Conservation (phyloP, 208 protist species). For the Tritrichomonas musculus region DNA sequence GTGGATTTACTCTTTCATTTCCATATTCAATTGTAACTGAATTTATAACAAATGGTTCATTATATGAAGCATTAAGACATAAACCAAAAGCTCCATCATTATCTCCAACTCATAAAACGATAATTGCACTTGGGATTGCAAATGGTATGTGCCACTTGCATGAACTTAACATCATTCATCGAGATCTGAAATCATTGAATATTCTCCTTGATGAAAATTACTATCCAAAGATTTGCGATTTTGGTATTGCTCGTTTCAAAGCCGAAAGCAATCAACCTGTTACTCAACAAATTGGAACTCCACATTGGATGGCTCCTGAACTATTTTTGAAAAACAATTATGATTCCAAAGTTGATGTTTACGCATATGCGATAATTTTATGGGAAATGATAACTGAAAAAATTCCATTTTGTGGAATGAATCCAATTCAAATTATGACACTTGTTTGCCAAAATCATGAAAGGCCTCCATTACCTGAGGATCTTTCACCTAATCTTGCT, state of each 20-base stretch:
- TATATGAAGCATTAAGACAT: not conserved
- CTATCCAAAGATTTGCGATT: not conserved
- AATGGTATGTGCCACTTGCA: not conserved
- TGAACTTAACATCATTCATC: not conserved
- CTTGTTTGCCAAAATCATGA: not conserved
- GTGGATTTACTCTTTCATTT: not conserved
- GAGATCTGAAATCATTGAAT: constrained; percentile 26
- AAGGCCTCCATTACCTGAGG: not conserved
- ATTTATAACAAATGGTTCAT: not conserved
- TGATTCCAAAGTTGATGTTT: constrained; percentile 12
- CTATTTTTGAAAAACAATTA: not conserved
- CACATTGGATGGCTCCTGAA: constrained; percentile 37
- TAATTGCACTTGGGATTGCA: not conserved
- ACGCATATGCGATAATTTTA: not conserved
- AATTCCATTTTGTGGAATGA: not conserved
- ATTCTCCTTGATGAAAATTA: constrained; percentile 19
- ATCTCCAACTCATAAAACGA: not conserved
- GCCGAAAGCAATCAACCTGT: not conserved
- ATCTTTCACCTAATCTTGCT: not conserved
- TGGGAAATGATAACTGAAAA: not conserved
- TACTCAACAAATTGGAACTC: not conserved
- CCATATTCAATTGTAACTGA: not conserved
- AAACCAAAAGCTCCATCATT: not conserved
- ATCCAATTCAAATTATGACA: constrained; percentile 5
- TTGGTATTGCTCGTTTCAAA: not conserved